These are phyloP conservation scores for Bromus sterilis DNA, from an alignment of 176 grass and related monocot genomes.

Conservation along the genomic window DNA sequence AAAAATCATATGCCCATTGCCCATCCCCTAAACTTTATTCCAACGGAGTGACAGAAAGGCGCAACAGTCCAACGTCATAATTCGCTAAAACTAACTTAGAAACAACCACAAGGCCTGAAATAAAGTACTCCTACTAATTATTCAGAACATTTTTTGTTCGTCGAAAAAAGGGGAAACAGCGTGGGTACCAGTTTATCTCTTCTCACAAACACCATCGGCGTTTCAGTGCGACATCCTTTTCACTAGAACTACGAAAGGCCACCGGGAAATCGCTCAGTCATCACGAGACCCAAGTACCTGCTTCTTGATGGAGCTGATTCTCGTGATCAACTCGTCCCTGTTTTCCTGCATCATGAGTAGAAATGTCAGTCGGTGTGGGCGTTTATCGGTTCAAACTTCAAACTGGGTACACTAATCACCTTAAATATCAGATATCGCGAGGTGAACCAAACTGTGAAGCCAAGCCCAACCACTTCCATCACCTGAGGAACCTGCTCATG, in stretches of 20 bases:
- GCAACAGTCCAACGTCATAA: not conserved
- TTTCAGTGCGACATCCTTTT: not conserved
- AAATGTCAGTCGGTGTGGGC: not conserved
- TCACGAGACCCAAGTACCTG: slow-evolving; percentile 47
- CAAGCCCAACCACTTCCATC: slow-evolving; percentile 86
- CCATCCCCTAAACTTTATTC: not conserved
- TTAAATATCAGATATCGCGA: slow-evolving; percentile 83
- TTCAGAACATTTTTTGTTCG: not conserved
- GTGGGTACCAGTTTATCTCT: not conserved
- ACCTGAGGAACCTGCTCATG: slow-evolving; percentile 66
- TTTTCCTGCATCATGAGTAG: slow-evolving; percentile 33
- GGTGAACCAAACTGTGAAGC: slow-evolving; percentile 86
- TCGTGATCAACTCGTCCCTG: slow-evolving; percentile 45
- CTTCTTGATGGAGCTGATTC: slow-evolving; percentile 51
- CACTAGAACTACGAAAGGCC: not conserved
- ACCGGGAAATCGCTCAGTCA: slow-evolving; percentile 17
- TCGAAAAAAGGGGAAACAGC: not conserved
- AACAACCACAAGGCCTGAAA: not conserved
- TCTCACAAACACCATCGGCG: not conserved
- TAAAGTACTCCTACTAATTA: not conserved
- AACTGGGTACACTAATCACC: slow-evolving; percentile 23
- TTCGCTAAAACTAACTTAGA: not conserved
- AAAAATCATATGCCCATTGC: too few relatives aligned
- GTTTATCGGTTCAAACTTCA: not conserved
- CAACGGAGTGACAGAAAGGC: not conserved